Evolutionary conservation across 108 stramenopile species (phyloP).

Genomic region (Cyclotella baltica): DNA sequence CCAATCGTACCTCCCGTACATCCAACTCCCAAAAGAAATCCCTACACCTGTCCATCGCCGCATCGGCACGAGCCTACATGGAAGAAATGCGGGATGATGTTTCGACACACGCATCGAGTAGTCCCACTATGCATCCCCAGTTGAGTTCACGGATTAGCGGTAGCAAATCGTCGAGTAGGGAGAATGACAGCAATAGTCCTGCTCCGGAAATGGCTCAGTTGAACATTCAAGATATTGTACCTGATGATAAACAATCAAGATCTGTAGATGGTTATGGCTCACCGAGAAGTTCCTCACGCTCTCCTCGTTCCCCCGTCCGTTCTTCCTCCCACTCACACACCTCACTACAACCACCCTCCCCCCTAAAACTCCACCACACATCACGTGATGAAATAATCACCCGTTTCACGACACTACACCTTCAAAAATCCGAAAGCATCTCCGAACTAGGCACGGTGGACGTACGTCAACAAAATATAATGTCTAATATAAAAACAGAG

Average conservation of each 20-base stretch:
- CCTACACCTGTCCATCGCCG: not conserved
- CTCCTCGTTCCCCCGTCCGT: no score
- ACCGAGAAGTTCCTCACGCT: no score
- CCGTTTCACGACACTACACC: not conserved
- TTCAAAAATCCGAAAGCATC: not conserved
- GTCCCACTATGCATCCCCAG: not conserved
- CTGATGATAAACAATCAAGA: not conserved
- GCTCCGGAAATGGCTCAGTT: not conserved
- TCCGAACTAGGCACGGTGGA: not conserved
- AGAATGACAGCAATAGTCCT: not conserved
- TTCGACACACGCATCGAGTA: not conserved
- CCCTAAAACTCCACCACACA: no score
- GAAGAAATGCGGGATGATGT: conserved; percentile 9
- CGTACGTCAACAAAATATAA: not conserved
- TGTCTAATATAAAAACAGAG: not conserved
- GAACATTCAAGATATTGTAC: not conserved
- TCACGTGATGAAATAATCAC: not conserved
- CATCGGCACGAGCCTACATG: not conserved
- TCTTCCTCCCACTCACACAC: no score
- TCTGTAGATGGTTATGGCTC: not conserved
- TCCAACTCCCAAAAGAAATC: not conserved
- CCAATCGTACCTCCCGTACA: not conserved
- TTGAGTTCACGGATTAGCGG: no score
- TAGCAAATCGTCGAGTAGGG: not conserved
- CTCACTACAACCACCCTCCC: no score